Percentiles rank a stretch among this genome's conserved stretches.
phyloP scores from a whole-genome alignment of 768 basidiomycete genomes.

The Kwoniella shandongensis region DNA sequence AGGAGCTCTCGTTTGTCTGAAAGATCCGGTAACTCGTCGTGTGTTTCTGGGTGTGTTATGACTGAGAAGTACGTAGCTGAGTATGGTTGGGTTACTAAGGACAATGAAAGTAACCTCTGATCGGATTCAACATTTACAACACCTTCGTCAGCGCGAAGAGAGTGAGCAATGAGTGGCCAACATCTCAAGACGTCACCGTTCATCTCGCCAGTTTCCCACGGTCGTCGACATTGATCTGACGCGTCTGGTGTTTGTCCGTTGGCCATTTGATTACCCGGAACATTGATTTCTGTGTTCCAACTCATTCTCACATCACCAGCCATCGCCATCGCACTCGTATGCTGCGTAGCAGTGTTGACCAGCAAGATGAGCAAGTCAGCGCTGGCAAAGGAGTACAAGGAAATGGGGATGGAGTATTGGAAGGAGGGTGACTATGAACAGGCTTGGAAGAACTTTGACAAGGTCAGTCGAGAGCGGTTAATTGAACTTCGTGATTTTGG shows the following conservation, averaged over 20 bases:
- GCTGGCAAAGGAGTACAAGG: background rate
- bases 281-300: background rate
- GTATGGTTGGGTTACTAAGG: too few relatives aligned
- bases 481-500: too few relatives aligned
- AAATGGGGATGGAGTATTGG: slow-evolving; percentile 2
- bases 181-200: background rate
- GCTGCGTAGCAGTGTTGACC: background rate
- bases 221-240: background rate
- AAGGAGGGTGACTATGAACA: slow-evolving; percentile 10
- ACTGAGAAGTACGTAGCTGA: too few relatives aligned
- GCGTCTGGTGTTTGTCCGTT: slow-evolving; percentile 6
- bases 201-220: slow-evolving; percentile 9
- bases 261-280: too few relatives aligned
- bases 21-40: too few relatives aligned
- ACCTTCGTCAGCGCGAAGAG: slow-evolving; percentile 19
- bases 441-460: slow-evolving; percentile 19
- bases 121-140: too few relatives aligned
- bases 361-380: slow-evolving; percentile 3
- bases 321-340: too few relatives aligned
- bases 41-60: too few relatives aligned
- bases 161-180: too few relatives aligned
- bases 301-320: background rate
- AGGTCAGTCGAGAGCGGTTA: slow-evolving; percentile 15
- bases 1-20: too few relatives aligned
- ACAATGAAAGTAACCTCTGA: too few relatives aligned